A percentile compares a stretch with the other conserved stretches of the same genome.
Evolutionary conservation across 306 rosid genomes (phyloP).

Genomic region (Prunus persica): Prunus_persica_NCBIv2 NC_034012.1:8893001-8893500

Average conservation of each 20-base stretch:
- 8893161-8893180: conserved; percentile 1
- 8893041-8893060: conserved; percentile 37
- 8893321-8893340: neutral
- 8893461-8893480: no score
- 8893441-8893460: neutral
- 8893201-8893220: conserved; percentile 24
- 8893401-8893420: neutral
- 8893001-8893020: conserved; percentile 20
- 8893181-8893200: conserved; percentile 29
- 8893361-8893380: conserved; percentile 8
- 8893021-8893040: conserved; percentile 43
- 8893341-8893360: conserved; percentile 29
- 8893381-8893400: neutral
- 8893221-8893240: conserved; percentile 16
- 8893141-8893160: conserved; percentile 46
- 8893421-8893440: neutral
- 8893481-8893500: neutral
- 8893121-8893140: conserved; percentile 35
- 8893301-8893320: neutral
- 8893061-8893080: conserved; percentile 40
- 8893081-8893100: conserved; percentile 54
- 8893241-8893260: neutral
- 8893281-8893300: neutral
- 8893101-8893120: conserved; percentile 58
- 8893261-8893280: neutral